A percentile compares a stretch with the other conserved stretches of the same genome.
Conservation (phyloP, 164 flowering plant species). For the Magnolia kwangsiensis region DNA sequence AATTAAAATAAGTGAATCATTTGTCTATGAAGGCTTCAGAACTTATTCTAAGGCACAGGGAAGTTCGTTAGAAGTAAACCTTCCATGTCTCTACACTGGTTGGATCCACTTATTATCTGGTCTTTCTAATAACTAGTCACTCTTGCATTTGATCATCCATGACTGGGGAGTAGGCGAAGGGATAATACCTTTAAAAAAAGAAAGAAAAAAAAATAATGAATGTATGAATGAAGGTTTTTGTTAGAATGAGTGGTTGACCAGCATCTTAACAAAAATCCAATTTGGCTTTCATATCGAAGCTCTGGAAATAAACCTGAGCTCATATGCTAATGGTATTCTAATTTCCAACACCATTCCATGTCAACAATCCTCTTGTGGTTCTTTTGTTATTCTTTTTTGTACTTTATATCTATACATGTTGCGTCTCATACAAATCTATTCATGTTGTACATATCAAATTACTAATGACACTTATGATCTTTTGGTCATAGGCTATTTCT, state of each 20-base stretch:
- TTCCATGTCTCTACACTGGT: not conserved
- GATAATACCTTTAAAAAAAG: not conserved
- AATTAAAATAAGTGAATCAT: no score
- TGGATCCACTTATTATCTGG: not conserved
- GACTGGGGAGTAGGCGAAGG: not conserved
- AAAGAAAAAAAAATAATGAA: no score
- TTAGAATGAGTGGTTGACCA: not conserved
- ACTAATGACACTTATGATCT: not conserved
- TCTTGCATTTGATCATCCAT: not conserved
- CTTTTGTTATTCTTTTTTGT: not conserved
- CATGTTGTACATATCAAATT: not conserved
- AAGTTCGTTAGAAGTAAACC: no score
- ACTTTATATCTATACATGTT: not conserved
- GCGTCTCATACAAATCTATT: no score
- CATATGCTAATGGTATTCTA: not conserved
- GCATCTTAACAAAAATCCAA: not conserved
- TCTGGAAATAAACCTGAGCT: not conserved
- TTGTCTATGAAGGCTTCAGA: no score
- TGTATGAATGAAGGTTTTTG: no score
- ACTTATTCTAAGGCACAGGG: no score
- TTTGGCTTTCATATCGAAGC: not conserved
- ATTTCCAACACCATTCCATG: not conserved
- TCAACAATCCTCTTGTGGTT: not conserved
- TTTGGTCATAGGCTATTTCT: slow-evolving; percentile 54
- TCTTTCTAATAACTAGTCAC: not conserved